Conservation (phyloP, 345 rosid species). For the Citrus hindsii region DNA sequence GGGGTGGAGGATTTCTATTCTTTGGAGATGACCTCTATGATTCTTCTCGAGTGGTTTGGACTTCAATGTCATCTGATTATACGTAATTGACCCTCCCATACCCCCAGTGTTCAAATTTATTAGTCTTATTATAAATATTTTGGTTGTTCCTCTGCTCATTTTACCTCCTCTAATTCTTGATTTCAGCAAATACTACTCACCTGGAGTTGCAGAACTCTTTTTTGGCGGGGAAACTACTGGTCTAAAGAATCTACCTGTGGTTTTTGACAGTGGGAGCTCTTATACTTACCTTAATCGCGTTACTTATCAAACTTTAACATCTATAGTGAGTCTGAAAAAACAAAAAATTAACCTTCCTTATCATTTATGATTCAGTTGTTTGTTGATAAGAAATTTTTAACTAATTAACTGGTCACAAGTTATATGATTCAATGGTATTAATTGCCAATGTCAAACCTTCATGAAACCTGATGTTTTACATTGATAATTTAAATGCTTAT, state of each 20-base stretch:
- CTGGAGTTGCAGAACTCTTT: constrained; percentile 65
- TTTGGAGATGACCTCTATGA: constrained; percentile 78
- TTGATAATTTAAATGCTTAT: not conserved
- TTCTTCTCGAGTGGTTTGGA: constrained; percentile 69
- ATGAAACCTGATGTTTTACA: not conserved
- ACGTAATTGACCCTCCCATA: constrained; percentile 27
- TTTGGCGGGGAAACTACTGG: constrained; percentile 65
- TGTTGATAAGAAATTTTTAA: not conserved
- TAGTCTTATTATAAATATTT: constrained; percentile 1
- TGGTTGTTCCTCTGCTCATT: not conserved
- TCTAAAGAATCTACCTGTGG: constrained; percentile 40
- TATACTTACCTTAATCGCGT: constrained; percentile 69
- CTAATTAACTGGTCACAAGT: too few relatives aligned
- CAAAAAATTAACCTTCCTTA: not conserved
- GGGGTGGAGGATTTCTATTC: constrained; percentile 90
- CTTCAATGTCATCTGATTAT: constrained; percentile 63
- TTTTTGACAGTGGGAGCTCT: constrained; percentile 91
- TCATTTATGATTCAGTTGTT: not conserved
- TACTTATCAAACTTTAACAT: constrained; percentile 51
- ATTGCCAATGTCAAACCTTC: not conserved
- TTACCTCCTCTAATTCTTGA: constrained; percentile 1
- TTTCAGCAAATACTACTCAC: constrained; percentile 77
- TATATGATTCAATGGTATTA: not conserved
- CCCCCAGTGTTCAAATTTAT: constrained; percentile 1
- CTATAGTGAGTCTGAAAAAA: constrained; percentile 44